phyloP scores from a whole-genome alignment of 2,329 filamentous ascomycete species.

The Fusarium chuoi region DNA sequence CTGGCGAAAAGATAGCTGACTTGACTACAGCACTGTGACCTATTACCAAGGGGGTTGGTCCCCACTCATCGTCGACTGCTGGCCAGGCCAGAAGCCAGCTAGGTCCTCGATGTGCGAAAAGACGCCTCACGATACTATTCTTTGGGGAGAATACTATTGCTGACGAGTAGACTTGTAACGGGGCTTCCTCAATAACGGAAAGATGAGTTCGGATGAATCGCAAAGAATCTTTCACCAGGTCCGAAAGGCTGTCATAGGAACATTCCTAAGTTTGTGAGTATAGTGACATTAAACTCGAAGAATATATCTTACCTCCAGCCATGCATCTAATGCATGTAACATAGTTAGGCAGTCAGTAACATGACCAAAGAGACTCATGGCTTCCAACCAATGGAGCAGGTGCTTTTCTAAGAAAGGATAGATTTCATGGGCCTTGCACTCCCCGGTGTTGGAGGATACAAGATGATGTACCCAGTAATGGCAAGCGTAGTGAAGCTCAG shows the following conservation, averaged over 20 bases:
- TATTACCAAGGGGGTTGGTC: background rate
- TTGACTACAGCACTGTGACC: background rate
- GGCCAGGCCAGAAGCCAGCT: background rate
- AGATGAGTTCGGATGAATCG: background rate
- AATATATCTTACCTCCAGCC: fast-evolving
- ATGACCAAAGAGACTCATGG: background rate
- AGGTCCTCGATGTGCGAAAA: background rate
- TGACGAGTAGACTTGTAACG: background rate
- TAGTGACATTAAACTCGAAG: fast-evolving
- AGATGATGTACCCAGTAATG: constrained; percentile 48
- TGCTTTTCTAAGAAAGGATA: background rate
- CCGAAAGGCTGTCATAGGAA: fast-evolving
- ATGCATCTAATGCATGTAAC: background rate
- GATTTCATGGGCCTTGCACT: fast-evolving
- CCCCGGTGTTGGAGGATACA: fast-evolving
- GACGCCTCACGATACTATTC: background rate
- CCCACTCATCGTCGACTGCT: background rate
- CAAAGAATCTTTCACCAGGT: background rate
- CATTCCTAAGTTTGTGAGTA: background rate
- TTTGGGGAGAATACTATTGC: background rate
- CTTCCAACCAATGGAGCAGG: background rate
- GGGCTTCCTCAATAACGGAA: background rate
- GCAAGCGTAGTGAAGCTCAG: constrained; percentile 7
- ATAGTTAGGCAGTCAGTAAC: fast-evolving
- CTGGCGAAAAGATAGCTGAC: background rate